These are phyloP conservation scores for Phytopythium delawarense DNA, from an alignment of 352 stramenopile genomes.

Conservation along the genomic window DNA sequence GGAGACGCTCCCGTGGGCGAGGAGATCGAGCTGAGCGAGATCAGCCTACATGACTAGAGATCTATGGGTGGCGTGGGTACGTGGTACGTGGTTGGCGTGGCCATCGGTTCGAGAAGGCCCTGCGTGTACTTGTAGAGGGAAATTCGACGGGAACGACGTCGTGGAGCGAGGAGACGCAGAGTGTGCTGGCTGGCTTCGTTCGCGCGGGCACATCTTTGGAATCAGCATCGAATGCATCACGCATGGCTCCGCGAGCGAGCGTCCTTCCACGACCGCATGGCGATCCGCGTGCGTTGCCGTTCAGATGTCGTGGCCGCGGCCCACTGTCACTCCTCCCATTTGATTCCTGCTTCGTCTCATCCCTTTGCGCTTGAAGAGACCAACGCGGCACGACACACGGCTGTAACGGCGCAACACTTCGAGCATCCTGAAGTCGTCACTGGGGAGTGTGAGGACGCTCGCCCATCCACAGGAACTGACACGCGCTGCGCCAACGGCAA, in stretches of 20 bases:
- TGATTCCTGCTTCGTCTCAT: slow-evolving; percentile 4
- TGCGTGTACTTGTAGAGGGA: neutral
- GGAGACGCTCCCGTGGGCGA: slow-evolving; percentile 15
- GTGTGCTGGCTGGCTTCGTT: neutral
- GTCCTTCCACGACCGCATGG: no score
- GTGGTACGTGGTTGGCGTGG: neutral
- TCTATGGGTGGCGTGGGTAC: slow-evolving; percentile 4
- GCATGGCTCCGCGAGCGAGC: no score
- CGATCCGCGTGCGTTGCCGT: no score
- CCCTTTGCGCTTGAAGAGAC: neutral
- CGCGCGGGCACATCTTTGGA: no score
- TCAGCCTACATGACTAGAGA: slow-evolving; percentile 35
- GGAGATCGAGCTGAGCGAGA: slow-evolving; percentile 47
- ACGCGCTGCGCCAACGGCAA: neutral
- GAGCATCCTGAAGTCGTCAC: neutral
- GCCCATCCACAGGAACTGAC: neutral
- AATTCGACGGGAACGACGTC: neutral
- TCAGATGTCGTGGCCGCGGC: neutral
- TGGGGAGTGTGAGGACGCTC: neutral
- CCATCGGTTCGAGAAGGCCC: neutral
- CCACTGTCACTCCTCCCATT: slow-evolving; percentile 3
- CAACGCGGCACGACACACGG: neutral
- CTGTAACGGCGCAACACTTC: neutral
- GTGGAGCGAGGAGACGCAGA: neutral
- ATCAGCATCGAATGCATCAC: no score